Evolutionary conservation across 2,329 filamentous ascomycete genomes (phyloP).

Genomic region (Falciphora oryzae): DNA sequence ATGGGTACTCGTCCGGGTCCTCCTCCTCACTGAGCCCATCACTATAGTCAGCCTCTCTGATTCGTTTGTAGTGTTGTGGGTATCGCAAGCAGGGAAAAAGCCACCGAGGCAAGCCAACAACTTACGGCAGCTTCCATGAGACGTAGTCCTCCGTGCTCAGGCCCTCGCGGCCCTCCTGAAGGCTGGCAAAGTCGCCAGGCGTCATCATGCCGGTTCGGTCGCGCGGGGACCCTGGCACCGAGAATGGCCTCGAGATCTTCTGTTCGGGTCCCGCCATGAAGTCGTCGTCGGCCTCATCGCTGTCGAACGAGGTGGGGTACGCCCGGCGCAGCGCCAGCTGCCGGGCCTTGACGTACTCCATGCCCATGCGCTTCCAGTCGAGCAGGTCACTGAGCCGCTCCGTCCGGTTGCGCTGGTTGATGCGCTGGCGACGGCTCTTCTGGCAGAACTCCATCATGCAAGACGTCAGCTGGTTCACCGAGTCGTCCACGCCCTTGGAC

Average conservation of each 20-base stretch:
- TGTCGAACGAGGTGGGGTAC: conserved; percentile 79
- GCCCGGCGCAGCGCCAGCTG: conserved; percentile 87
- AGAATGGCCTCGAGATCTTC: conserved; percentile 92
- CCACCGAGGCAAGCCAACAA: conserved; percentile 25
- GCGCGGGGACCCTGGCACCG: conserved; percentile 85
- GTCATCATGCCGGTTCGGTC: conserved; percentile 98
- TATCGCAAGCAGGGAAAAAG: background rate
- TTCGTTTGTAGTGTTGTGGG: too few relatives aligned
- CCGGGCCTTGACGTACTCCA: conserved; percentile 97
- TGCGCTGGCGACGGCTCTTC: conserved; percentile 93
- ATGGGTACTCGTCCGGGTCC: conserved; percentile 69
- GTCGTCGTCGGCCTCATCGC: conserved; percentile 70
- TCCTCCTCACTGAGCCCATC: conserved; percentile 69
- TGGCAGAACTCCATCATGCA: conserved; percentile 91
- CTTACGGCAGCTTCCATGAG: conserved; percentile 96
- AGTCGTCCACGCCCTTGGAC: conserved; percentile 93
- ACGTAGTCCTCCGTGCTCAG: conserved; percentile 96
- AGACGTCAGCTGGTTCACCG: conserved; percentile 86
- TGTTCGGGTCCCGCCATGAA: conserved; percentile 90
- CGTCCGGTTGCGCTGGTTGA: conserved; percentile 97
- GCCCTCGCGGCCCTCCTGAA: conserved; percentile 91
- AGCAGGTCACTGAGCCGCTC: conserved; percentile 91
- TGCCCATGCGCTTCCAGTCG: conserved; percentile 99
- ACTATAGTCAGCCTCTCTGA: background rate
- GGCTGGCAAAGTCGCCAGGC: conserved; percentile 90